Evolutionary conservation across 345 rosid species (phyloP).

Genomic region (Iberis pinnata): DNA sequence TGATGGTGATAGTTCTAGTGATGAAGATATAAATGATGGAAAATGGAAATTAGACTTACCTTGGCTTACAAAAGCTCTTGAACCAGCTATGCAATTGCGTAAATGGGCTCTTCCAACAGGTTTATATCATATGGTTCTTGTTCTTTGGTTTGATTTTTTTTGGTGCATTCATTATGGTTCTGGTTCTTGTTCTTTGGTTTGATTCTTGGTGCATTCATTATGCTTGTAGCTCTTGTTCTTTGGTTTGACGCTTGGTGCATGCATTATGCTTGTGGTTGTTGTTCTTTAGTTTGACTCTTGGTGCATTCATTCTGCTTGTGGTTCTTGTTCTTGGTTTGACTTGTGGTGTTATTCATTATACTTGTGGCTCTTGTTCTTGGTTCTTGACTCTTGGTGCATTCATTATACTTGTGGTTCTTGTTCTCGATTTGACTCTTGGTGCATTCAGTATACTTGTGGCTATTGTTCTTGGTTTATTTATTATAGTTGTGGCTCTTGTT

Average conservation of each 20-base stretch:
- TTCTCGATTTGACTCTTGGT: no score
- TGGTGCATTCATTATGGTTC: no score
- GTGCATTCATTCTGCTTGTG: slow-evolving; percentile 6
- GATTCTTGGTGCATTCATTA: neutral
- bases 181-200: neutral
- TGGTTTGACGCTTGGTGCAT: no score
- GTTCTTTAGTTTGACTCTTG: neutral
- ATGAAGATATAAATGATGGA: slow-evolving; percentile 40
- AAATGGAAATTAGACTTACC: slow-evolving; percentile 68
- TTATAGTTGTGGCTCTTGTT: no score
- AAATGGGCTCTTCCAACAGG: slow-evolving; percentile 76
- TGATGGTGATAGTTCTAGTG: slow-evolving; percentile 39
- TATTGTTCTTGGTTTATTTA: no score
- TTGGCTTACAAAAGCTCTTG: slow-evolving; percentile 74
- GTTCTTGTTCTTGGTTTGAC: neutral
- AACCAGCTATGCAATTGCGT: slow-evolving; percentile 72
- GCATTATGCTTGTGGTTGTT: no score
- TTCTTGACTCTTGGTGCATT: no score
- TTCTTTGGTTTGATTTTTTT: neutral
- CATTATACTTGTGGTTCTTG: no score
- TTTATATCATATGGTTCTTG: slow-evolving; percentile 22
- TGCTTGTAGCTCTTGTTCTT: no score
- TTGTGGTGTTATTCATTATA: neutral
- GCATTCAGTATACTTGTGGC: no score
- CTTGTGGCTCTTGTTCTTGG: no score